Evolutionary conservation across 2,329 filamentous ascomycete genomes (phyloP).

Genomic region (Sarocladium strictum): DNA sequence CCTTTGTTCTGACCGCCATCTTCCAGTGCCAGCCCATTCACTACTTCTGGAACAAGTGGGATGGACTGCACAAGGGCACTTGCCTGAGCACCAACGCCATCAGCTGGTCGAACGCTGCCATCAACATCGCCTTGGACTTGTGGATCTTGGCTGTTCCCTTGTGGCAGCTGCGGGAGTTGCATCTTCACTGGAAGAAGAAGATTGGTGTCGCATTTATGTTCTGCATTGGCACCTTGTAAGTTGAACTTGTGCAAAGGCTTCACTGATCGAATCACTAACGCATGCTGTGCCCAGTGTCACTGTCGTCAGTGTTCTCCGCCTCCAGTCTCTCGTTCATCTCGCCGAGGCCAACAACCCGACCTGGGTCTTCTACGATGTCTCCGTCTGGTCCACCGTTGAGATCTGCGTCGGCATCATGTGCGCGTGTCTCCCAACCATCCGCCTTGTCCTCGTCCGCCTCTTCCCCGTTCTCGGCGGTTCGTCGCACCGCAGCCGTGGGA

Average conservation of each 20-base stretch:
- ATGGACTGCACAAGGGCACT: conserved; percentile 34
- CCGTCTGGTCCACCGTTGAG: conserved; percentile 19
- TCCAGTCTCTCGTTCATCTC: conserved; percentile 14
- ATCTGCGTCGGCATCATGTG: conserved; percentile 19
- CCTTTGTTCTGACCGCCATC: conserved; percentile 32
- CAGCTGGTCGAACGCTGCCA: conserved; percentile 40
- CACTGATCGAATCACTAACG: neutral
- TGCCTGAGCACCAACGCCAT: conserved; percentile 41
- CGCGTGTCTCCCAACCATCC: conserved; percentile 18
- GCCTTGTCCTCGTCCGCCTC: conserved; percentile 15
- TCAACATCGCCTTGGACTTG: conserved; percentile 42
- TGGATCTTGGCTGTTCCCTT: conserved; percentile 42
- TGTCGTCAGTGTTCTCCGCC: conserved; percentile 18
- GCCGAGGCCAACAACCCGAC: conserved; percentile 14
- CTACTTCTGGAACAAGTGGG: conserved; percentile 46
- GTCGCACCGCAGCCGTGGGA: neutral
- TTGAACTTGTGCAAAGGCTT: neutral
- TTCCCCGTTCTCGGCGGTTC: conserved; percentile 10
- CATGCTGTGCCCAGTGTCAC: conserved; percentile 16
- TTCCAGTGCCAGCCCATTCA: conserved; percentile 42
- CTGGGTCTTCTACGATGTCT: conserved; percentile 13
- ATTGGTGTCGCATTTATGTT: conserved; percentile 18
- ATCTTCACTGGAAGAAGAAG: conserved; percentile 38
- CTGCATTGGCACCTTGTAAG: conserved; percentile 7
- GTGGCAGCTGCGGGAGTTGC: conserved; percentile 29